Conservation (phyloP, 352 stramenopile genomes). For the Phytophthora pisi region DNA sequence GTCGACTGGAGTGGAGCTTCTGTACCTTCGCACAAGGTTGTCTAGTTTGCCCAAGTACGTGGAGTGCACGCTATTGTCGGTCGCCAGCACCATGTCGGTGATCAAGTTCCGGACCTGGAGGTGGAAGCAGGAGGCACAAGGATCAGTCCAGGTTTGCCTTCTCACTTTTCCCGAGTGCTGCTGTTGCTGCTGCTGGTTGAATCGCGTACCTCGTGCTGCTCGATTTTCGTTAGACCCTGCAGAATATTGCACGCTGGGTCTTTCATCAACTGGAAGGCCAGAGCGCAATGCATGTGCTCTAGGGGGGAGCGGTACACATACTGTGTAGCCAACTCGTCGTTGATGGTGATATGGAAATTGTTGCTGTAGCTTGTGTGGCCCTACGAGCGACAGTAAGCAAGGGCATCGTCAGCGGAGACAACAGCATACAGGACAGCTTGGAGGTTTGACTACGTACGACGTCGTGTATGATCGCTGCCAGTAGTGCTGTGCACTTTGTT, state of each 20-base stretch:
- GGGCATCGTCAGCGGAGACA: not conserved
- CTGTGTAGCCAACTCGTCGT: constrained; percentile 79
- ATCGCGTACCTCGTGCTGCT: constrained; percentile 69
- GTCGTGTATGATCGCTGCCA: constrained; percentile 86
- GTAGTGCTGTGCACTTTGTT: constrained; percentile 71
- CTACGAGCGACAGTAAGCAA: constrained; percentile 22
- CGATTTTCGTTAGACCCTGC: constrained; percentile 68
- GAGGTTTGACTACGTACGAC: constrained; percentile 47
- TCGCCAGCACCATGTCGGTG: constrained; percentile 89
- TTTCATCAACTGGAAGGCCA: constrained; percentile 83
- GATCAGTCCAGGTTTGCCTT: constrained; percentile 1
- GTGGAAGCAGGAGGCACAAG: not conserved
- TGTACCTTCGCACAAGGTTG: constrained; percentile 61
- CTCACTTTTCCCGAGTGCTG: not conserved
- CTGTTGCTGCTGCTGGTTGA: too few species aligned
- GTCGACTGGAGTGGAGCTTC: not conserved
- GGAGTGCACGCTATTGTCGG: constrained; percentile 87
- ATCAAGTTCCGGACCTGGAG: constrained; percentile 72
- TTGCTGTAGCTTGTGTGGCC: constrained; percentile 90
- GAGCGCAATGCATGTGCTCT: constrained; percentile 88
- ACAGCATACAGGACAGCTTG: not conserved
- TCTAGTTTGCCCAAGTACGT: constrained; percentile 82
- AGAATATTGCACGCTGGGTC: constrained; percentile 74
- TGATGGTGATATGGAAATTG: constrained; percentile 86
- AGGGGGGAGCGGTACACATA: constrained; percentile 87